Evolutionary conservation across 768 basidiomycete species (phyloP).

Genomic region (Kwoniella mangroviensis): DNA sequence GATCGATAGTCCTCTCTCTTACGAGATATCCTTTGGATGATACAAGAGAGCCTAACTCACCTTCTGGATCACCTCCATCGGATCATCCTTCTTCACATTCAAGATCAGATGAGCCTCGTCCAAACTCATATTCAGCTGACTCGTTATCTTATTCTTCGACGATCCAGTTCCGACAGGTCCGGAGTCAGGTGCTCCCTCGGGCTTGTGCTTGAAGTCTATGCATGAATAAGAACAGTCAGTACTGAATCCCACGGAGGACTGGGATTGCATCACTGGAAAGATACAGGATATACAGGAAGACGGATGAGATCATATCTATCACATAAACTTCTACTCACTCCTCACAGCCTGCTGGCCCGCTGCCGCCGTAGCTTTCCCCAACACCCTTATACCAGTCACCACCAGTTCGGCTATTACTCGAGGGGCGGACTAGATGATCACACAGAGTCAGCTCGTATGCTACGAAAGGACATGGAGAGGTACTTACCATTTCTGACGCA

Average conservation of each 20-base stretch:
- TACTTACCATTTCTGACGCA: not conserved
- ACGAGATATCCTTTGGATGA: no score
- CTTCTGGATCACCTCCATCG: conserved; percentile 72
- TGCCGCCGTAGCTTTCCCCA: conserved; percentile 88
- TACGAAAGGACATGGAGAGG: not conserved
- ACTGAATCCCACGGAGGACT: not conserved
- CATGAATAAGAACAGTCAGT: not conserved
- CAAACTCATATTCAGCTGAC: conserved; percentile 86
- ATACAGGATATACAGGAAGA: not conserved
- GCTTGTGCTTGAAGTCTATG: conserved; percentile 80
- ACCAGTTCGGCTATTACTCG: conserved; percentile 43
- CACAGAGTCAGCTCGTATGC: not conserved
- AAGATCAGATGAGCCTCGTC: conserved; percentile 94
- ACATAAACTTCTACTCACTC: conserved; percentile 65
- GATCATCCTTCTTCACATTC: conserved; percentile 77
- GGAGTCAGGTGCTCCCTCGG: conserved; percentile 72
- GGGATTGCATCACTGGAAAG: not conserved
- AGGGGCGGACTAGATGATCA: conserved; percentile 29
- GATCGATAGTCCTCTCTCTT: no score
- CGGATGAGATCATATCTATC: not conserved
- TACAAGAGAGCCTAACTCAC: conserved; percentile 60
- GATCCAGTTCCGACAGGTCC: conserved; percentile 73
- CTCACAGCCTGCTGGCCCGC: conserved; percentile 89
- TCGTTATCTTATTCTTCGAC: conserved; percentile 74
- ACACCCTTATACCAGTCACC: conserved; percentile 44